These are phyloP conservation scores for Monilinia laxa DNA, from an alignment of 2,329 filamentous ascomycete species.

Conservation along the genomic window DNA sequence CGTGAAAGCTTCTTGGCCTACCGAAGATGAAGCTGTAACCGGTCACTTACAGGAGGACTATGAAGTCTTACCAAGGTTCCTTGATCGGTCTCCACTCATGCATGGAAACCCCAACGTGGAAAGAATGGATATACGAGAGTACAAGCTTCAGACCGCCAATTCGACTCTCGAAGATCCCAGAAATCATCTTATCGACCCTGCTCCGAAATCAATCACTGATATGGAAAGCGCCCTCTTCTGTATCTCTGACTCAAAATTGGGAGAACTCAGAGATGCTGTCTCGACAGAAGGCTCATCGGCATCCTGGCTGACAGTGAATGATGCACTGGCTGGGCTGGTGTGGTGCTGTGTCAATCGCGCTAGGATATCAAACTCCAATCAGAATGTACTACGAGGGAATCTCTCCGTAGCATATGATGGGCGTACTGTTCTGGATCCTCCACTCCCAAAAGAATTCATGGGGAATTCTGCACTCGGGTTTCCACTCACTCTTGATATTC, in stretches of 20 bases:
- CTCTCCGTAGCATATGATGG: constrained; percentile 7
- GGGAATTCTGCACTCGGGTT: constrained; percentile 8
- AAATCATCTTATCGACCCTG: neutral
- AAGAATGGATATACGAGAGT: constrained; percentile 16
- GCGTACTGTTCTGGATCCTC: neutral
- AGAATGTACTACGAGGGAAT: constrained; percentile 1
- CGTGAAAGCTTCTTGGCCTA: constrained; percentile 12
- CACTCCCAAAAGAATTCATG: constrained; percentile 1
- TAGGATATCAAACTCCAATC: neutral
- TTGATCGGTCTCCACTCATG: constrained; percentile 17
- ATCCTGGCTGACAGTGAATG: constrained; percentile 15
- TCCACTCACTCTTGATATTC: constrained; percentile 19
- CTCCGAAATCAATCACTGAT: constrained; percentile 9
- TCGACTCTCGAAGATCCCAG: constrained; percentile 13
- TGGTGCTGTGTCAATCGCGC: constrained; percentile 14
- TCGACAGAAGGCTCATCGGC: neutral
- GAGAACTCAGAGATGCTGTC: neutral
- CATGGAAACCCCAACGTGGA: neutral
- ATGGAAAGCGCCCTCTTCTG: constrained; percentile 17
- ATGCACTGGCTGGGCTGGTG: constrained; percentile 5
- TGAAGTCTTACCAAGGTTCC: neutral
- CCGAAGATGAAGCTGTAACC: neutral
- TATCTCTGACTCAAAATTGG: neutral
- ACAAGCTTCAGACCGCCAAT: constrained; percentile 6
- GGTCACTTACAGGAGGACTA: neutral